These are phyloP conservation scores for Claviceps sp. DNA, from an alignment of 2,329 filamentous ascomycete genomes.

Conservation along the genomic window DNA sequence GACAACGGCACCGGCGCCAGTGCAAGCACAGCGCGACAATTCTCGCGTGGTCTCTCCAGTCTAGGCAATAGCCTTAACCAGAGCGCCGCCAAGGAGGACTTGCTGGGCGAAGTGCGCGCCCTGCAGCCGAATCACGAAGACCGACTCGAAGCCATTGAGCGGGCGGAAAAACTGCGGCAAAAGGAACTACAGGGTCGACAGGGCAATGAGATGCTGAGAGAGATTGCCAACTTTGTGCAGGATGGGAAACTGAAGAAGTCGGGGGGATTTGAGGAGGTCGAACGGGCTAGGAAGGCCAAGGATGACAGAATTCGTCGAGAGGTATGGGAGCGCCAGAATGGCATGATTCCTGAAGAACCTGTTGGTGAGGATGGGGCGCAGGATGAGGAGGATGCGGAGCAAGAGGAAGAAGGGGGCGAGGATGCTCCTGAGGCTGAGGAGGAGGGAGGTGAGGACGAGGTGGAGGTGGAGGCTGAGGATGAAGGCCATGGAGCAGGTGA, in stretches of 20 bases:
- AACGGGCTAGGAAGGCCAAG: conserved; percentile 68
- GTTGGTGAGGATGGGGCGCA: conserved; percentile 22
- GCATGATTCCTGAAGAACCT: conserved; percentile 31
- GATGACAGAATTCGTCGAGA: conserved; percentile 79
- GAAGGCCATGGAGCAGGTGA: conserved; percentile 17
- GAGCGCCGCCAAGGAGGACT: conserved; percentile 72
- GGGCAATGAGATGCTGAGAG: conserved; percentile 68
- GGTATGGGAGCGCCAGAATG: conserved; percentile 56
- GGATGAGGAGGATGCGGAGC: conserved; percentile 12
- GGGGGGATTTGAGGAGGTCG: conserved; percentile 86
- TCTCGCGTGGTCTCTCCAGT: conserved; percentile 40
- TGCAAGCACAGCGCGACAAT: conserved; percentile 38
- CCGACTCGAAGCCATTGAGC: conserved; percentile 85
- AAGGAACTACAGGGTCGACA: conserved; percentile 71
- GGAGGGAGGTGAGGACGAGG: background rate
- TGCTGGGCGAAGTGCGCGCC: conserved; percentile 85
- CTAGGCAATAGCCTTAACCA: conserved; percentile 52
- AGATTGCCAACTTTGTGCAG: conserved; percentile 72
- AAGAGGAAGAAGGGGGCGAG: background rate
- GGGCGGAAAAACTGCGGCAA: conserved; percentile 84
- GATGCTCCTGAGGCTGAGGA: conserved; percentile 18
- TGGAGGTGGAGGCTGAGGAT: background rate
- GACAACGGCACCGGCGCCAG: conserved; percentile 43
- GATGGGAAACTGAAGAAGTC: conserved; percentile 93
- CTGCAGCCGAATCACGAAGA: conserved; percentile 90